Base-by-base conservation (phyloP, 2,329 filamentous ascomycete genomes). In the Curvularia sp. region DNA sequence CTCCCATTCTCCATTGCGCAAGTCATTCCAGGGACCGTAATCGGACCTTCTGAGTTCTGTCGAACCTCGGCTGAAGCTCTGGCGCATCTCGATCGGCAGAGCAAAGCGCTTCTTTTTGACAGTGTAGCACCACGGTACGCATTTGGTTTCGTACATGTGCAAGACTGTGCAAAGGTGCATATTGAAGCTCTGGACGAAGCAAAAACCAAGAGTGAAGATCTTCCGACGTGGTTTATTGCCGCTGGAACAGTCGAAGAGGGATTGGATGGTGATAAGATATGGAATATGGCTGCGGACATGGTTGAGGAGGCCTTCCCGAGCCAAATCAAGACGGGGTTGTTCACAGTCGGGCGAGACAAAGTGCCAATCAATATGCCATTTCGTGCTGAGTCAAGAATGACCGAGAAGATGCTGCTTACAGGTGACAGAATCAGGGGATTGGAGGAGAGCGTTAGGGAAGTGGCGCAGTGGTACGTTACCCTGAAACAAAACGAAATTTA, bases 131-230 rank as follows among this genome's bases (percentile, higher is more conserved):
- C 74, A 3, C 64, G 69, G 8, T 75, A 76, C 57, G 65, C 67
- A 5, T 76, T 76, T 50, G 73, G 73, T 3, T 76, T 76, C n/a
- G 71, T 75, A 25, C 65, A 73, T 38, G 65, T 75, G 1, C 46
- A 66, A 5, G 73, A 76, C 42, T 74, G 72, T 51, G 73, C 74
- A 10, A 61, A 53, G 8, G 61, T 76, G 5, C 73, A 75, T 58
- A 60, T 76, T 6, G 70, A 72, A 52, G 69, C 71, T 1, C 51
- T 76, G 10, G 53, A 74, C 19, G 66, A 65, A 21, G 25, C 25
- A 5, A 68, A 63, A 10, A 60, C 67, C 0, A 49, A 49, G 34
- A 57, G 55, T n/a, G 47, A 56, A 13, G 49, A 67, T 12, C 21
- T 74, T 7, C 72, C 70, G 7, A 63, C 65, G 32, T 72, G 70